Percentiles rank a stretch among this genome's conserved stretches.
phyloP scores from a whole-genome alignment of 441 rosid species.

The California macrophylla region DNA sequence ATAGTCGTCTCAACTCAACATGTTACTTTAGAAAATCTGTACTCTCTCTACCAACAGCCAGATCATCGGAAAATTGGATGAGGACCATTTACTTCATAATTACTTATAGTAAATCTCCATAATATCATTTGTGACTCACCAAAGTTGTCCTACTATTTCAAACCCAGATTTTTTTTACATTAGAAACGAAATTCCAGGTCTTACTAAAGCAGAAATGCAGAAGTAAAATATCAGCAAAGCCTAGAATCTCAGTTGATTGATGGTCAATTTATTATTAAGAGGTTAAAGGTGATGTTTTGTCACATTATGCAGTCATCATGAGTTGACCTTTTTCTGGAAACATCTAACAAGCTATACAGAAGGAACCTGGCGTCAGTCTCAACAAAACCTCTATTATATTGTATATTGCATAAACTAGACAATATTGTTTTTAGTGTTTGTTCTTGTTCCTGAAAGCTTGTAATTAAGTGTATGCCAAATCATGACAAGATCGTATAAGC shows the following conservation, averaged over 20 bases:
- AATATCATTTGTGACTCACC: not conserved
- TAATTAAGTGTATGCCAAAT: not conserved
- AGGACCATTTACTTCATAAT: not conserved
- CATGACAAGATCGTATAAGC: conserved; percentile 1
- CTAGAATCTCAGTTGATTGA: not conserved
- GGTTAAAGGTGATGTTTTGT: not conserved
- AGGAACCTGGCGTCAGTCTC: not conserved
- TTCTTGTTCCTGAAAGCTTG: not conserved
- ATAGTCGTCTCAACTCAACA: not conserved
- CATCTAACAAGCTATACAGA: not conserved
- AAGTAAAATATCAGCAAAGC: not conserved
- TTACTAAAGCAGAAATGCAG: not conserved
- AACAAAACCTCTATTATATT: not conserved
- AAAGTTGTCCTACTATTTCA: not conserved
- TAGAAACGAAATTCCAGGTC: not conserved
- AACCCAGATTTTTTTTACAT: not conserved
- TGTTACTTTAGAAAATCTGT: not conserved
- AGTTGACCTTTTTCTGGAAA: not conserved
- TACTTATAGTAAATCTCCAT: not conserved
- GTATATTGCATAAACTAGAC: not conserved
- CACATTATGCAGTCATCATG: not conserved
- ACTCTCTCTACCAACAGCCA: not conserved
- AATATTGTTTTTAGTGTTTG: not conserved
- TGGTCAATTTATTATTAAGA: not conserved
- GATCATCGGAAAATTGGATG: not conserved